Evolutionary conservation across 2,329 filamentous ascomycete species (phyloP).

Genomic region (Diaporthe humulicola): DNA sequence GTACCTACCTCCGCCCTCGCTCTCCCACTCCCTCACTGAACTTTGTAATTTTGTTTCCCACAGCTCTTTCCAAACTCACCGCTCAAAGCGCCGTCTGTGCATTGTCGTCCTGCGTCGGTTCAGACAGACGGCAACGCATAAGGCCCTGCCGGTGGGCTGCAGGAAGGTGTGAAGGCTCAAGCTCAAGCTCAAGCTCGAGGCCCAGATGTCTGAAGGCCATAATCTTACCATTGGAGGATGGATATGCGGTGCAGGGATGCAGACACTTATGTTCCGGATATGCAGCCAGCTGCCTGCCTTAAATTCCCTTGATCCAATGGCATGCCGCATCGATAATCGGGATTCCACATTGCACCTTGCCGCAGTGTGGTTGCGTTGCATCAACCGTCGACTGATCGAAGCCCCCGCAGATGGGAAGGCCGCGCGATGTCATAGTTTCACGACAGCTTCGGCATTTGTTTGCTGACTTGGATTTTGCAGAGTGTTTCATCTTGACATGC

Average conservation of each 20-base stretch:
- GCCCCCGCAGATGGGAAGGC: background rate
- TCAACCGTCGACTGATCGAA: slow-evolving; percentile 6
- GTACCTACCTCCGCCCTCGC: background rate
- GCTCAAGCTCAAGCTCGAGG: slow-evolving; percentile 17
- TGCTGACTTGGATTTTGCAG: slow-evolving; percentile 23
- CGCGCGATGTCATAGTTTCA: slow-evolving; percentile 19
- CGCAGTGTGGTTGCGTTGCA: slow-evolving; percentile 27
- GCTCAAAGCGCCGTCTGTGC: background rate
- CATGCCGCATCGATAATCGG: background rate
- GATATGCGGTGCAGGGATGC: slow-evolving; percentile 19
- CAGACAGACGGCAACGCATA: slow-evolving; percentile 15
- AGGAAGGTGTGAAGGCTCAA: slow-evolving; percentile 18
- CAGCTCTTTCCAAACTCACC: background rate
- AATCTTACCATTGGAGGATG: slow-evolving; percentile 6
- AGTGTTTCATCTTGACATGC: slow-evolving; percentile 17
- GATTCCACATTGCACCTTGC: slow-evolving; percentile 21
- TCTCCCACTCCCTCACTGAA: background rate
- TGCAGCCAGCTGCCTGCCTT: slow-evolving; percentile 23
- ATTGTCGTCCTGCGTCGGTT: background rate
- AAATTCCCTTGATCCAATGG: slow-evolving; percentile 16
- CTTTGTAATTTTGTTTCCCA: background rate
- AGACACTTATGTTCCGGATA: slow-evolving; percentile 4
- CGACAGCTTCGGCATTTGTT: slow-evolving; percentile 28
- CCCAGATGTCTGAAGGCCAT: background rate
- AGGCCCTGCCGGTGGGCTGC: background rate